These are phyloP conservation scores for Aspergillus fumigatiaffinis DNA, from an alignment of 2,329 filamentous ascomycete species.

Conservation along the genomic window DNA sequence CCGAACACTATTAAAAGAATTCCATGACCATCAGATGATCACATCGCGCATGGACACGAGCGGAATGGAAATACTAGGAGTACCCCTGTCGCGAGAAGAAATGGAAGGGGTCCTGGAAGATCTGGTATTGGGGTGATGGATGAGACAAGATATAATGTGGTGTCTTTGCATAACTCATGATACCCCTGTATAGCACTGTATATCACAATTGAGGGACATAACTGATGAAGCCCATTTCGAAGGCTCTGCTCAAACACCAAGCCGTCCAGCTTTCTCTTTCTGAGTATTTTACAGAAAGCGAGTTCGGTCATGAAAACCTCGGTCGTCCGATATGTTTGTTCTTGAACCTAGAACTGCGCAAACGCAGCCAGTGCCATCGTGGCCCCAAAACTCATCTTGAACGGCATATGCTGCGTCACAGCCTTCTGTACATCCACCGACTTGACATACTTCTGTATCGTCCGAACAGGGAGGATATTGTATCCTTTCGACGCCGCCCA, in stretches of 20 bases:
- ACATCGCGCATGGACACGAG: slow-evolving; percentile 79
- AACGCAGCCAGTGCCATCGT: slow-evolving; percentile 46
- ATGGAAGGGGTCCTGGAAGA: slow-evolving; percentile 87
- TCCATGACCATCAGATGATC: slow-evolving; percentile 97
- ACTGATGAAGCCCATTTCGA: neutral
- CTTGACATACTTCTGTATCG: slow-evolving; percentile 41
- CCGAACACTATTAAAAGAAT: slow-evolving; percentile 89
- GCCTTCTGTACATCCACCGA: slow-evolving; percentile 36
- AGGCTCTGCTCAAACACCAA: neutral
- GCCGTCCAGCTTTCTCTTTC: neutral
- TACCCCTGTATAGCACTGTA: slow-evolving; percentile 27
- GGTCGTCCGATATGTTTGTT: neutral
- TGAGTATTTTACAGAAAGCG: neutral
- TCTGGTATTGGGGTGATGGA: slow-evolving; percentile 39
- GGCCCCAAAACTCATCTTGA: slow-evolving; percentile 45
- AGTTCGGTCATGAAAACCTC: neutral
- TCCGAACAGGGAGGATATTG: slow-evolving; percentile 40
- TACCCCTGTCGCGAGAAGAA: slow-evolving; percentile 84
- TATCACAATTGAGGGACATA: neutral
- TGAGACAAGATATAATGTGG: slow-evolving; percentile 2
- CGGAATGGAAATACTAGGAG: slow-evolving; percentile 78
- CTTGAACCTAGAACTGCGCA: slow-evolving; percentile 33
- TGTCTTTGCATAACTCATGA: slow-evolving; percentile 25
- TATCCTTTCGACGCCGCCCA: slow-evolving; percentile 46
- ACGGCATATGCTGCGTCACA: slow-evolving; percentile 38